Evolutionary conservation across 2,329 filamentous ascomycete genomes (phyloP), one percentile per base, ranked within the genome.

Genomic region (Fusarium sp.): DNA sequence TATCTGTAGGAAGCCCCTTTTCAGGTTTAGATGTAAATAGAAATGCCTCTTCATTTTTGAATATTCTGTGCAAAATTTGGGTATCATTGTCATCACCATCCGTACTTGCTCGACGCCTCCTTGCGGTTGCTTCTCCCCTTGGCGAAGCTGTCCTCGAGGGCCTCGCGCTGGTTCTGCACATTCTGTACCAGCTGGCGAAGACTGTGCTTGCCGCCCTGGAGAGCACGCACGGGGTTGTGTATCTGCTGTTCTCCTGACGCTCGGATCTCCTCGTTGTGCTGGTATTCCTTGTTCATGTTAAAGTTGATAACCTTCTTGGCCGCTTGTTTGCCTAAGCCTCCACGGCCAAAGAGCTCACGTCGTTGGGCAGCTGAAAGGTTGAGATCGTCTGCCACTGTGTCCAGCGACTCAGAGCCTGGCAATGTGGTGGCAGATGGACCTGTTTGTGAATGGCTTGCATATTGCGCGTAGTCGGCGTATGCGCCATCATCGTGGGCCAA

Each of bases 81-180:
- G 78, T 79, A 79, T 78, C 77, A 73, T 73, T 52, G 45, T 73
- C 63, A 84, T 76, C 66, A 85, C 94, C 95, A 98, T 6, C 95
- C 95, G 84, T 98, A 98, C 78, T 90, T 91, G 67, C 90, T 92
- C 5, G 93, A 94, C 23, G 94, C 94, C 81, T 98, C 95, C 77
- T 90, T 92, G 82, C 94, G 92, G 79, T 95, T 97, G 77, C 89
- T 90, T 84, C 90, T 92, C 7, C 95, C 94, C 76, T 92, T 87
- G 23, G 95, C 95, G 85, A 98, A 98, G 81, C 94, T 95, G 80
- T 98, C 96, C 83, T 98, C 95, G 75, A 98, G 85, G 3, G 95
- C 95, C 13, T 97, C 95, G 80, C 92, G 92, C 84, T 98, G 95
- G 72, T 88, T 94, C 76, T 91, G 91, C 30, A 94, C 95, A 71